Base-by-base conservation (phyloP, 805 yeast genomes). In the Blastobotrys parvus region DNA sequence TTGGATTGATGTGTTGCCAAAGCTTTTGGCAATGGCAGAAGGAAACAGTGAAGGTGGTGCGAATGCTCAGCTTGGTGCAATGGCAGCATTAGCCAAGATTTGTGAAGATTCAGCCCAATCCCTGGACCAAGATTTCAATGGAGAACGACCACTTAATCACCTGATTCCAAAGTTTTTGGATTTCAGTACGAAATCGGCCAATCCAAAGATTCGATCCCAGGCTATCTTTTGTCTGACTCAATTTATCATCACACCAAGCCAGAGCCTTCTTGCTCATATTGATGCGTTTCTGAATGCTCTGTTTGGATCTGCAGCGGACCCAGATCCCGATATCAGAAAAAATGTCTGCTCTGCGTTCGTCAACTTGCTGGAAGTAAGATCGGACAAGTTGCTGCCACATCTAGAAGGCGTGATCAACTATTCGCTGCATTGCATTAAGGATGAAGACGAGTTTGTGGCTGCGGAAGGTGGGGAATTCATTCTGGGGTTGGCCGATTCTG, bases 381-480 rank as follows among this genome's bases (percentile, higher is more conserved):
- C 95, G 1, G 94, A 85, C 52, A 83, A 81, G 59, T 66, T 92
- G 27, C 62, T 73, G 39, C 87, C 89, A 5, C 94, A 90, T 60
- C 61, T 90, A 44, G 77, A 73, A 43, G 97, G 97, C n/a, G 87
- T 92, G 13, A 75, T 90, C 33, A 75, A 78, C 50, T 92, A 83
- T 65, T 79, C 89, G 55, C 63, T 87, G 40, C 96, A 88, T 63
- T 75, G 88, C 46, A 77, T 90, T 65, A 72, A 73, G 44, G 75
- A 72, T 46, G 61, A 62, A 17, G 80, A 80, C 48, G 89, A 83
- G 51, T 80, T 73, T 43, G 94, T 87, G 25, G 82, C 95, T 0
- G 68, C 89, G 44, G 96, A 89, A 59, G 97, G 95, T 2, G 87
- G 96, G 60, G 97, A 92, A 64, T 88, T 92, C 54, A 65, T 92